These are phyloP conservation scores for Spizellomyces sp. DNA, from an alignment of 192 early-diverging fungal genomes.

Conservation along the genomic window DNA sequence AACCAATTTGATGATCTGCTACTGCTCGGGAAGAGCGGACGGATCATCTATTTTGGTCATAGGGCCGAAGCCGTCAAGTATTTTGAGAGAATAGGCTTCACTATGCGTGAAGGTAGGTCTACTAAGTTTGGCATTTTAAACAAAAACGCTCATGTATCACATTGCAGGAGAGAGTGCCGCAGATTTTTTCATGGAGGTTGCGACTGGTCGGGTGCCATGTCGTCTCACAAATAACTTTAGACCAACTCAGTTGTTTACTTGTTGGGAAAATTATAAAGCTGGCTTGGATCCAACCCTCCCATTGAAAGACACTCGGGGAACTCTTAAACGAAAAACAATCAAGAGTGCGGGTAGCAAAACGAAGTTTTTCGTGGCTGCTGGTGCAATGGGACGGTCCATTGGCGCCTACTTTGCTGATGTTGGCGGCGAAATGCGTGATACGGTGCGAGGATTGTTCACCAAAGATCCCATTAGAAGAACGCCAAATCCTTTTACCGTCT, in stretches of 20 bases:
- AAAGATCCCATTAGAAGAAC: constrained; percentile 32
- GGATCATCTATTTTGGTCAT: constrained; percentile 66
- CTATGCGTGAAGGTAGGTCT: background rate
- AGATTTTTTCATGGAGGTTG: constrained; percentile 73
- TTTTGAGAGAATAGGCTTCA: constrained; percentile 54
- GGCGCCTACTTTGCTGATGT: constrained; percentile 24
- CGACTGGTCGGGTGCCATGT: constrained; percentile 54
- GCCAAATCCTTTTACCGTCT: constrained; percentile 48
- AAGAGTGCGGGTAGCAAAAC: background rate
- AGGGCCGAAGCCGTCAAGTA: constrained; percentile 48
- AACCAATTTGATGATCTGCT: constrained; percentile 72
- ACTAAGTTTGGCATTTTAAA: background rate
- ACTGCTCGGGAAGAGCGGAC: constrained; percentile 71
- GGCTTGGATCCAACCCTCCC: background rate
- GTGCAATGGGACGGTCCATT: background rate
- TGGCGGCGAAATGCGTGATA: constrained; percentile 16
- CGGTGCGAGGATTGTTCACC: background rate
- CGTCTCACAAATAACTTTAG: constrained; percentile 39
- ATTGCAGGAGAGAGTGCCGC: constrained; percentile 44
- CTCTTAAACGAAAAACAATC: background rate
- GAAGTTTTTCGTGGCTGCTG: background rate
- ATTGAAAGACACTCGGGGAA: background rate
- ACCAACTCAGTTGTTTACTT: constrained; percentile 47
- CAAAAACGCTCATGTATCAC: constrained; percentile 6
- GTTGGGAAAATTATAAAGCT: constrained; percentile 36